A percentile compares a stretch with the other conserved stretches of the same genome.
Evolutionary conservation across 2,329 filamentous ascomycete species (phyloP).

Genomic region (Lojkania enalia): DNA sequence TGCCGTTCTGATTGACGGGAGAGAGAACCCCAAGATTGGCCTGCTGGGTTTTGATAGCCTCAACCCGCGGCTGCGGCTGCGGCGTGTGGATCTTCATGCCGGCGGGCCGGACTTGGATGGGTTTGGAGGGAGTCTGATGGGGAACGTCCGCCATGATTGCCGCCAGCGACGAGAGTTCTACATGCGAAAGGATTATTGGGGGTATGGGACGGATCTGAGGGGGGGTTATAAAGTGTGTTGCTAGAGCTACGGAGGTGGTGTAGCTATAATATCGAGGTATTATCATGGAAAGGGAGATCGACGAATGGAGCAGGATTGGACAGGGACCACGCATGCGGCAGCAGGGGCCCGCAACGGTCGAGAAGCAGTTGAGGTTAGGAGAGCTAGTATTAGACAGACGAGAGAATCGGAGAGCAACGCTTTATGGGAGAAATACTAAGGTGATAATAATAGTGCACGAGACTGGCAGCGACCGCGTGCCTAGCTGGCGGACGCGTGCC

Average conservation of each 20-base stretch:
- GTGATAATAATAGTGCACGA: too few species aligned
- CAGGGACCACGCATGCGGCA: conserved; percentile 29
- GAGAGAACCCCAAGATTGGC: conserved; percentile 67
- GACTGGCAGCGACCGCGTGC: too few species aligned
- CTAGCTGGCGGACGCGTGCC: too few species aligned
- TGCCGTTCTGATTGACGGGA: conserved; percentile 90
- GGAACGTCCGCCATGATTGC: conserved; percentile 32
- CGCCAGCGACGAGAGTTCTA: conserved; percentile 19
- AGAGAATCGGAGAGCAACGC: neutral
- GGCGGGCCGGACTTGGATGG: conserved; percentile 23
- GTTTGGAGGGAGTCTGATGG: conserved; percentile 29
- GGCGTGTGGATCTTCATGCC: conserved; percentile 34
- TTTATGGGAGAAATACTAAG: too few species aligned
- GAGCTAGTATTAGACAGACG: neutral
- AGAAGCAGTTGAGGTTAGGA: too few species aligned
- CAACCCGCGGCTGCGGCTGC: conserved; percentile 26
- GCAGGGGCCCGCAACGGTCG: neutral
- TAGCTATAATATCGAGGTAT: conserved; percentile 14
- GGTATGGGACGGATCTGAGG: neutral
- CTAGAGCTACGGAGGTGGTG: conserved; percentile 2
- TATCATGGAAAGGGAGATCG: conserved; percentile 18
- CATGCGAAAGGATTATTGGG: conserved; percentile 22
- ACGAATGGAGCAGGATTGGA: conserved; percentile 25
- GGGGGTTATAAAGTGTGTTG: neutral
- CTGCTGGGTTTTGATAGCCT: conserved; percentile 23